Conservation (phyloP, 2,329 filamentous ascomycete genomes). For the Escovopsis sp. region DNA sequence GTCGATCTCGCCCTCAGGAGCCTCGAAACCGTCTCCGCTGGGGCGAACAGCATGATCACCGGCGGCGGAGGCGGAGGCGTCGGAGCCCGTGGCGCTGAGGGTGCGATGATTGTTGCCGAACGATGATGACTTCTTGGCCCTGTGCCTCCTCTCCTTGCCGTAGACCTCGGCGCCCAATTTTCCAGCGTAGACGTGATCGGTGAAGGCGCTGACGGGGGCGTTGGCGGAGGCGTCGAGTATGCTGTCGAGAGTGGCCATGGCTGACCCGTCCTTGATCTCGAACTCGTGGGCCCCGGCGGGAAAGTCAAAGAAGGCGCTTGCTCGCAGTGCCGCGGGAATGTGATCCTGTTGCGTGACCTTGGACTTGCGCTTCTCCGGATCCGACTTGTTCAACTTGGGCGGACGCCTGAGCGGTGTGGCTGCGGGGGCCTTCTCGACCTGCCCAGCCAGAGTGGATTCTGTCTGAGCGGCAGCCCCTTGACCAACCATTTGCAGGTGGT, state of each 20-base stretch:
- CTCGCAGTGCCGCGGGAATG: slow-evolving; percentile 71
- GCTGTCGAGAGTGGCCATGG: slow-evolving; percentile 75
- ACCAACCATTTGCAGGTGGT: slow-evolving; percentile 8
- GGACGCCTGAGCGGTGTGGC: slow-evolving; percentile 17
- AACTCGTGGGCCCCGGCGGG: slow-evolving; percentile 38
- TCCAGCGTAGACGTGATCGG: slow-evolving; percentile 72
- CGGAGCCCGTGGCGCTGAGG: slow-evolving; percentile 16
- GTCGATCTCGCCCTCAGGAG: slow-evolving; percentile 27
- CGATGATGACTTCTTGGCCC: slow-evolving; percentile 32
- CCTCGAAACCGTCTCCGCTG: slow-evolving; percentile 11
- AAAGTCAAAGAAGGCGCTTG: slow-evolving; percentile 79
- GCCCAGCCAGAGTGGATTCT: slow-evolving; percentile 3
- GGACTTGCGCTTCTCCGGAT: slow-evolving; percentile 20
- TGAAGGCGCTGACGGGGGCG: slow-evolving; percentile 83
- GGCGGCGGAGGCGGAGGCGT: not conserved
- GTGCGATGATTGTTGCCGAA: slow-evolving; percentile 21
- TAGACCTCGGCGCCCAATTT: slow-evolving; percentile 63
- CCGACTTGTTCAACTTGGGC: slow-evolving; percentile 17
- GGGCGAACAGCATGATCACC: slow-evolving; percentile 14
- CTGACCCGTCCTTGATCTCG: slow-evolving; percentile 60
- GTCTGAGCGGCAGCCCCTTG: slow-evolving; percentile 2
- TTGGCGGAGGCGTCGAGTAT: slow-evolving; percentile 80
- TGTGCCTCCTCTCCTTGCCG: slow-evolving; percentile 41
- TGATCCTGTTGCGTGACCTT: slow-evolving; percentile 15
- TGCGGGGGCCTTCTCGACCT: slow-evolving; percentile 7